Conservation (phyloP, 2,329 filamentous ascomycete species). For the Cadophora gregata region DNA sequence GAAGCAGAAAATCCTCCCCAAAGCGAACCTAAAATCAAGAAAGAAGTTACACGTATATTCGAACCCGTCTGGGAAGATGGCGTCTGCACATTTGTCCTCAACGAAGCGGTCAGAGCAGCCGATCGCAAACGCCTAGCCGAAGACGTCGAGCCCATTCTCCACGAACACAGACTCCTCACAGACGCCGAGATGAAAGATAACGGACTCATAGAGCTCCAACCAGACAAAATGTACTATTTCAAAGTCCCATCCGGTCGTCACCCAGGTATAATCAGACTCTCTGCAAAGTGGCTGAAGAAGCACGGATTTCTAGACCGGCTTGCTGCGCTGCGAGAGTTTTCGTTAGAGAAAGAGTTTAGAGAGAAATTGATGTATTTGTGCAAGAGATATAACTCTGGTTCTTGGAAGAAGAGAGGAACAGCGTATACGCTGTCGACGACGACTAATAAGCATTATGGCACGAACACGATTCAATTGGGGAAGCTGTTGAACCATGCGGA, state of each 20-base stretch:
- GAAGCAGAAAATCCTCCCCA: not conserved
- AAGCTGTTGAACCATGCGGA: not conserved
- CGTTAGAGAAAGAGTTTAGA: not conserved
- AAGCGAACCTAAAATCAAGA: not conserved
- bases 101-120: not conserved
- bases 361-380: not conserved
- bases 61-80: constrained; percentile 18
- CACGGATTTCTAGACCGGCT: not conserved
- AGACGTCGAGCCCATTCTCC: constrained; percentile 6
- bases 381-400: not conserved
- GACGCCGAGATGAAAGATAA: not conserved
- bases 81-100: constrained; percentile 13
- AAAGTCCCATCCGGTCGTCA: not conserved
- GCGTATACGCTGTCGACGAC: not conserved
- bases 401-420: not conserved
- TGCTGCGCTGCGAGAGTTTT: not conserved
- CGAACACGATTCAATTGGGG: not conserved
- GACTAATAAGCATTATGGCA: not conserved
- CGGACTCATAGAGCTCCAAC: constrained; percentile 1
- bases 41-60: not conserved
- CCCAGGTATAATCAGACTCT: constrained; percentile 4
- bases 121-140: not conserved
- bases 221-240: constrained; percentile 14
- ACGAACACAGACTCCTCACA: constrained; percentile 8
- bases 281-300: not conserved